Evolutionary conservation across 257 asterid species (phyloP).

Genomic region (Haberlea rhodopensis): DNA sequence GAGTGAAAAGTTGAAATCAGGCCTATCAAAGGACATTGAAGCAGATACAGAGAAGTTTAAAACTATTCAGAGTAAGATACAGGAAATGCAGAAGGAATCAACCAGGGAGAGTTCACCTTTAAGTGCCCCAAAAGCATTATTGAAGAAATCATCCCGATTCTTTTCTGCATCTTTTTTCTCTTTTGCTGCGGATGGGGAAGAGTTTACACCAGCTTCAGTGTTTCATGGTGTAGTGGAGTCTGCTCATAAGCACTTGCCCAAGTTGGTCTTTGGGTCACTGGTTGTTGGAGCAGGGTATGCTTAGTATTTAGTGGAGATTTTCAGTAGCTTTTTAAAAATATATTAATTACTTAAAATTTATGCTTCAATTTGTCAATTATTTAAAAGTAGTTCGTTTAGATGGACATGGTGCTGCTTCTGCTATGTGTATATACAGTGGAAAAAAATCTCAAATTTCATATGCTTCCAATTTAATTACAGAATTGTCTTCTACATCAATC

Average conservation of each 20-base stretch:
- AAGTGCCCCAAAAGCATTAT: constrained; percentile 72
- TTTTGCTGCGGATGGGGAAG: constrained; percentile 66
- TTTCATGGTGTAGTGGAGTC: constrained; percentile 66
- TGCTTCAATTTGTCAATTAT: constrained; percentile 18
- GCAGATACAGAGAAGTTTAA: constrained; percentile 72
- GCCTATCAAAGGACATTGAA: constrained; percentile 51
- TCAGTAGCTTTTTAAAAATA: constrained; percentile 15
- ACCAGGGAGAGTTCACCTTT: constrained; percentile 61
- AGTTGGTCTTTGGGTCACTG: constrained; percentile 70
- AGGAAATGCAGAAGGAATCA: constrained; percentile 76
- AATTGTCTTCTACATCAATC: constrained; percentile 51
- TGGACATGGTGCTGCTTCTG: constrained; percentile 19
- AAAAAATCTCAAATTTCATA: constrained; percentile 27
- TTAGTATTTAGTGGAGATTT: constrained; percentile 22
- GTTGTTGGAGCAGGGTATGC: constrained; percentile 90
- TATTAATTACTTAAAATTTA: neutral
- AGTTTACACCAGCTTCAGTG: constrained; percentile 77
- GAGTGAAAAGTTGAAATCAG: constrained; percentile 40
- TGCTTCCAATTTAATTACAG: constrained; percentile 45
- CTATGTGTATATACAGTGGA: constrained; percentile 15
- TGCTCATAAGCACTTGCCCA: constrained; percentile 69
- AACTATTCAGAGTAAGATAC: constrained; percentile 56
- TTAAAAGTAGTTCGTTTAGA: constrained; percentile 19
- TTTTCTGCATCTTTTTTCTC: constrained; percentile 97
- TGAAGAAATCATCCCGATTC: constrained; percentile 95